These are phyloP conservation scores for Grigorovia yakushimaensis DNA, from an alignment of 805 yeast species.

Conservation along the genomic window DNA sequence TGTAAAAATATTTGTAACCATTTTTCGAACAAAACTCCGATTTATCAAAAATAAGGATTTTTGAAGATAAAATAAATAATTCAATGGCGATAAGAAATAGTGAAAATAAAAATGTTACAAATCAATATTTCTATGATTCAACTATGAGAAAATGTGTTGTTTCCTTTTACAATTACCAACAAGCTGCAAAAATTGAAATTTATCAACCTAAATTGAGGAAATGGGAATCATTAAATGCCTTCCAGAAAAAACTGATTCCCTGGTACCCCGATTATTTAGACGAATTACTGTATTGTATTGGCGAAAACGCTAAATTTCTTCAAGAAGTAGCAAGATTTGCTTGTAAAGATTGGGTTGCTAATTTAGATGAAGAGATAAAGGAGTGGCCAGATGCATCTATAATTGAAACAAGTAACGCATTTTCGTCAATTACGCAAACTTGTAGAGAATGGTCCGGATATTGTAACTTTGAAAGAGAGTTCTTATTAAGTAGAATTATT, in stretches of 20 bases:
- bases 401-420: constrained; percentile 35
- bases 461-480: constrained; percentile 35
- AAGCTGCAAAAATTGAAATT: constrained; percentile 6
- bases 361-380: background rate
- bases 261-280: constrained; percentile 38
- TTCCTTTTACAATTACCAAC: constrained; percentile 5
- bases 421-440: constrained; percentile 43
- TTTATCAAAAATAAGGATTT: background rate
- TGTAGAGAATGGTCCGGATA: constrained; percentile 47
- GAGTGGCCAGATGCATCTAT: background rate
- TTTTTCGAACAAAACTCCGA: background rate
- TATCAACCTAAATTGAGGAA: constrained; percentile 24
- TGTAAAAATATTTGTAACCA: background rate
- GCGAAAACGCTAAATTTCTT: constrained; percentile 6
- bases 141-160: background rate
- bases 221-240: constrained; percentile 28
- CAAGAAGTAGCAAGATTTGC: background rate
- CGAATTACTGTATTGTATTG: constrained; percentile 27
- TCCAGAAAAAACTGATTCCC: constrained; percentile 35
- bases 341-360: background rate
- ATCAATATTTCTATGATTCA: background rate
- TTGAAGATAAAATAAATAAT: too few relatives aligned
- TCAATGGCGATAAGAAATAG: background rate
- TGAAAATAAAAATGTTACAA: background rate
- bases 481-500: constrained; percentile 15